A percentile compares a stretch with the other conserved stretches of the same genome.
These are phyloP conservation scores for Nakazawaea wyomingensis DNA, from an alignment of 805 yeast genomes.

Conservation along the genomic window DNA sequence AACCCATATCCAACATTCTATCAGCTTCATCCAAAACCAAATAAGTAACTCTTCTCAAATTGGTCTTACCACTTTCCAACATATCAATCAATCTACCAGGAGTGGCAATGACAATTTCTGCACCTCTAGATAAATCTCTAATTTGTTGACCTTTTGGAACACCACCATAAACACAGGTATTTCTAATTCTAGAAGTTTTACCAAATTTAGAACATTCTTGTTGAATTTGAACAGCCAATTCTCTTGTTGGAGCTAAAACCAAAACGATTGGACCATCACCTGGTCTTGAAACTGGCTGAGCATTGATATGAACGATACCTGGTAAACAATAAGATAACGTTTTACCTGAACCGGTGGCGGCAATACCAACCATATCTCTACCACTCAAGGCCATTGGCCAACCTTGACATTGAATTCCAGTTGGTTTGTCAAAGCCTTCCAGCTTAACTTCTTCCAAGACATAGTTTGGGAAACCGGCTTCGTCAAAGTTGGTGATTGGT, in stretches of 20 bases:
- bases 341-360: slow-evolving; percentile 99
- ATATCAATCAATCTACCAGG: slow-evolving; percentile 98
- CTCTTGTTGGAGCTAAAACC: slow-evolving; percentile 98
- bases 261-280: slow-evolving; percentile 98
- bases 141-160: slow-evolving; percentile 97
- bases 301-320: slow-evolving; percentile 94
- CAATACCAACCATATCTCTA: slow-evolving; percentile 98
- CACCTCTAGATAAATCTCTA: slow-evolving; percentile 93
- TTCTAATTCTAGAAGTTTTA: slow-evolving; percentile 84
- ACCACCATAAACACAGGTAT: slow-evolving; percentile 99
- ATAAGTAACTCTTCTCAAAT: slow-evolving; percentile 93
- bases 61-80: slow-evolving; percentile 93
- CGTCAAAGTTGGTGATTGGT: slow-evolving; percentile 89
- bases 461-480: slow-evolving; percentile 96
- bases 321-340: slow-evolving; percentile 96
- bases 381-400: slow-evolving; percentile 99
- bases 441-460: slow-evolving; percentile 83
- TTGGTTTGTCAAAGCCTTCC: slow-evolving; percentile 91
- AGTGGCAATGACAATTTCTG: slow-evolving; percentile 94
- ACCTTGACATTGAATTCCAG: slow-evolving; percentile 98
- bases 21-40: slow-evolving; percentile 98
- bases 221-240: slow-evolving; percentile 96
- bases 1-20: slow-evolving; percentile 99
- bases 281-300: slow-evolving; percentile 86
- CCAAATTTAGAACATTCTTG: slow-evolving; percentile 95